Base-by-base conservation (phyloP, 2,329 filamentous ascomycete genomes). In the Cladosporium sp. region DNA sequence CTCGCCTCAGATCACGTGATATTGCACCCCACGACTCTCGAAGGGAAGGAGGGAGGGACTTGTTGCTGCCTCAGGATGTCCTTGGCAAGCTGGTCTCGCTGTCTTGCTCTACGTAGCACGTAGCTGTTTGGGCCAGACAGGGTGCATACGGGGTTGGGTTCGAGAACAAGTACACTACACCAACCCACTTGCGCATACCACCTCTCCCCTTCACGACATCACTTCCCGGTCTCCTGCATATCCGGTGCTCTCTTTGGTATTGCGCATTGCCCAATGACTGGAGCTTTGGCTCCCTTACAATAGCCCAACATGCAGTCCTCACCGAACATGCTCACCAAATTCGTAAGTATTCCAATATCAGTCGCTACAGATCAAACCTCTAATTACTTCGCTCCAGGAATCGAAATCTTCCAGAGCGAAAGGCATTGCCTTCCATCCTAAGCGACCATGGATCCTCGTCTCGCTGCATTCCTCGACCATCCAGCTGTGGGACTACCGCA, bases 401-500 rank as follows among this genome's bases (percentile, higher is more conserved):
- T 84, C 80, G 54, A 85, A 85, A 69, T 84, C 81, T 41, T 84
- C 82, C 56, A 73, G 82, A 70, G 82, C 82, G 5, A 85, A 85
- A 65, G 82, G 82, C 66, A 82, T 85, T 64, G 82, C 82, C 58
- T 85, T 85, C 67, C 82, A 85, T 64, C 81, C 81, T 24, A 84
- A 83, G 69, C 78, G 82, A 75, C 93, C 92, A 87, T 97, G 93
- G 93, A 97, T 99, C 67, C 89, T 99, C 65, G 95, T 99, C 58
- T 96, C 93, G 59, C 85, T 99, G 57, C 93, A 99, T 76, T 97
- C 93, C 51, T 99, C 92, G 47, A 99, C 93, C 27, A 99, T 99
- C 67, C 93, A 99, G 73, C 80, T 99, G 68, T 99, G 93, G 93
- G 93, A 99, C 70, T 97, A 99, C 73, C 92, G 93, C 67, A 99